These are phyloP conservation scores for Trichoderma semiorbis DNA, from an alignment of 2,329 filamentous ascomycete genomes.

Conservation along the genomic window DNA sequence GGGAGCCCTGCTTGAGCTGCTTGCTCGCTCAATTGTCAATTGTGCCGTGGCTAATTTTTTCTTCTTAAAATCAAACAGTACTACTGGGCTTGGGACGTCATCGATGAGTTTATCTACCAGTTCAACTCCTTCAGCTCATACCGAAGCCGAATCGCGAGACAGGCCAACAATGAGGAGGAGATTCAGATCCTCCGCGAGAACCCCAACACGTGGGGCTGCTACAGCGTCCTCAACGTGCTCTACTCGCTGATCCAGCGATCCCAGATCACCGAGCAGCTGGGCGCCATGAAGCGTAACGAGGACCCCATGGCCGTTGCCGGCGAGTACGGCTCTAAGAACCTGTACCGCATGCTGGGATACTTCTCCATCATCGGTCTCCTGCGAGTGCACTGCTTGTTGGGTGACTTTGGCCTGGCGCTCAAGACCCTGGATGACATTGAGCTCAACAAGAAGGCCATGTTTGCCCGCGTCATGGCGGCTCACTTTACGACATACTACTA, in stretches of 20 bases:
- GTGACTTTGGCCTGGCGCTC: slow-evolving; percentile 95
- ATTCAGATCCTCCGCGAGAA: slow-evolving; percentile 88
- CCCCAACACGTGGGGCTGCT: slow-evolving; percentile 99
- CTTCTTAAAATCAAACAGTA: slow-evolving; percentile 54
- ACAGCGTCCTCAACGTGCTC: slow-evolving; percentile 97
- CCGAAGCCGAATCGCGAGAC: slow-evolving; percentile 83
- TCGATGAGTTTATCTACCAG: slow-evolving; percentile 99
- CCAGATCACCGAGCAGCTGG: slow-evolving; percentile 96
- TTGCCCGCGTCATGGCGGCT: slow-evolving; percentile 97
- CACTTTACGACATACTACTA: slow-evolving; percentile 99
- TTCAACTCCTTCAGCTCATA: slow-evolving; percentile 99
- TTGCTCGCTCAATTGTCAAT: background rate
- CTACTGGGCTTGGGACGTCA: slow-evolving; percentile 99
- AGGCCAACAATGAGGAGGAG: slow-evolving; percentile 85
- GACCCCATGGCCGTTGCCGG: slow-evolving; percentile 84
- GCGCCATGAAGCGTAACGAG: slow-evolving; percentile 90
- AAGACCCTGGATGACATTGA: slow-evolving; percentile 99
- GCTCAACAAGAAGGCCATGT: slow-evolving; percentile 99
- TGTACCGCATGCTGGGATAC: slow-evolving; percentile 98
- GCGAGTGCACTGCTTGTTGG: slow-evolving; percentile 91
- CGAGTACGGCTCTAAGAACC: slow-evolving; percentile 88
- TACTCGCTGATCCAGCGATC: slow-evolving; percentile 99
- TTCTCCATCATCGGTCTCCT: slow-evolving; percentile 98
- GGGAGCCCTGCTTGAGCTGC: background rate
- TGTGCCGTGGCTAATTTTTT: background rate